Conservation (phyloP, 2,329 filamentous ascomycete species). For the Colletotrichum truncatum region DNA sequence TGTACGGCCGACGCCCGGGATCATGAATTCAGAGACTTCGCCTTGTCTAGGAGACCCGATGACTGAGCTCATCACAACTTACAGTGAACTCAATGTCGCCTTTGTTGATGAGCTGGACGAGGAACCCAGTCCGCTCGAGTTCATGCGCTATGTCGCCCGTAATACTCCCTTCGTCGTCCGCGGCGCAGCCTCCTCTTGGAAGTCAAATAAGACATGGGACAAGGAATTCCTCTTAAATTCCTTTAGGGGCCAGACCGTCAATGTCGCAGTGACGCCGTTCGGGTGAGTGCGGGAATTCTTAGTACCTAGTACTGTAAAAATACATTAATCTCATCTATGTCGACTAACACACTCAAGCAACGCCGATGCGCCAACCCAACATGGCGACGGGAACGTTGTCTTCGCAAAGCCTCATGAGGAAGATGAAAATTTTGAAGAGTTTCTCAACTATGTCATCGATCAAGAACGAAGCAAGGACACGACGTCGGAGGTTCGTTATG, state of each 20-base stretch:
- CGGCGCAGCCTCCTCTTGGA: slow-evolving; percentile 69
- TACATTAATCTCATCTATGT: not conserved
- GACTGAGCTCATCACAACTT: slow-evolving; percentile 70
- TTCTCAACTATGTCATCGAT: slow-evolving; percentile 67
- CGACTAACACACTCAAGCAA: slow-evolving; percentile 41
- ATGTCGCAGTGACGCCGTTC: slow-evolving; percentile 80
- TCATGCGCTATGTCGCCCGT: slow-evolving; percentile 78
- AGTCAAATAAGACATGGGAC: slow-evolving; percentile 70
- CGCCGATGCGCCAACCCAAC: slow-evolving; percentile 61
- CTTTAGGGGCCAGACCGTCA: slow-evolving; percentile 68
- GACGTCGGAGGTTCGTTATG: slow-evolving; percentile 69
- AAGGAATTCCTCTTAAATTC: slow-evolving; percentile 63
- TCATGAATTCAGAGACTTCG: not conserved
- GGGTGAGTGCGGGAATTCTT: slow-evolving; percentile 58
- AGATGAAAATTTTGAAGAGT: slow-evolving; percentile 67
- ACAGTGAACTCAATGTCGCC: slow-evolving; percentile 75
- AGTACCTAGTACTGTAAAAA: not conserved
- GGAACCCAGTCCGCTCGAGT: slow-evolving; percentile 79
- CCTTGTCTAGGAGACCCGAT: slow-evolving; percentile 47
- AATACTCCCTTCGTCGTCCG: slow-evolving; percentile 82
- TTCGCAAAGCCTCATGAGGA: slow-evolving; percentile 81
- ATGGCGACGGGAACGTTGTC: slow-evolving; percentile 46
- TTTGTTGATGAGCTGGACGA: slow-evolving; percentile 68
- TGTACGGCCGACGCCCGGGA: not conserved
- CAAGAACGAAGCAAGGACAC: slow-evolving; percentile 36